phyloP scores from a whole-genome alignment of 192 early-diverging fungal species.

The Rhizoclosmatium sp. region DNA sequence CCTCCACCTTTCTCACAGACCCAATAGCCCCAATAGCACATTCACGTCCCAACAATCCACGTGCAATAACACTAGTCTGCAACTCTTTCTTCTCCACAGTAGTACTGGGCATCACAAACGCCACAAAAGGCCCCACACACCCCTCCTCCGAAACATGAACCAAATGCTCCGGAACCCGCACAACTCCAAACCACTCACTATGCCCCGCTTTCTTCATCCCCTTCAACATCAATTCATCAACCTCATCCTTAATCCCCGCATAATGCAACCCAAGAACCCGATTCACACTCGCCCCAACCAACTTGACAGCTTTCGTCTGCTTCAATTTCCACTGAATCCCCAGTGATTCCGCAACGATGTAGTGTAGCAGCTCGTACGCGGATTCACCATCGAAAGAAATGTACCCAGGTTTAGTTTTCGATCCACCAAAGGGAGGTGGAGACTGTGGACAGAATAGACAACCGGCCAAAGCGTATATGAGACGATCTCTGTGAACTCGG shows the following conservation, averaged over 20 bases:
- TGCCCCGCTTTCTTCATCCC: slow-evolving; percentile 8
- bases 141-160: neutral
- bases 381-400: neutral
- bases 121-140: neutral
- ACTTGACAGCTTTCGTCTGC: neutral
- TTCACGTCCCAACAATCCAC: too few species aligned
- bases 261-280: neutral
- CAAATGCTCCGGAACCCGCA: neutral
- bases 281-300: neutral
- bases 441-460: neutral
- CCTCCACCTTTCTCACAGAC: too few species aligned
- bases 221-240: slow-evolving; percentile 1
- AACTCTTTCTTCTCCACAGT: too few species aligned
- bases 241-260: neutral
- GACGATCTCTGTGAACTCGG: neutral
- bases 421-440: slow-evolving; percentile 1
- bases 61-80: too few species aligned
- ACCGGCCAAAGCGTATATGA: neutral
- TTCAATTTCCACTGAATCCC: neutral
- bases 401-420: slow-evolving; percentile 17
- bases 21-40: too few species aligned
- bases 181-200: neutral
- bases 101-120: too few species aligned
- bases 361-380: neutral
- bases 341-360: neutral